Evolutionary conservation across 106 monocot species (phyloP), one percentile per base, ranked within the genome.

Genomic region (Narthecium ossifragum): DNA sequence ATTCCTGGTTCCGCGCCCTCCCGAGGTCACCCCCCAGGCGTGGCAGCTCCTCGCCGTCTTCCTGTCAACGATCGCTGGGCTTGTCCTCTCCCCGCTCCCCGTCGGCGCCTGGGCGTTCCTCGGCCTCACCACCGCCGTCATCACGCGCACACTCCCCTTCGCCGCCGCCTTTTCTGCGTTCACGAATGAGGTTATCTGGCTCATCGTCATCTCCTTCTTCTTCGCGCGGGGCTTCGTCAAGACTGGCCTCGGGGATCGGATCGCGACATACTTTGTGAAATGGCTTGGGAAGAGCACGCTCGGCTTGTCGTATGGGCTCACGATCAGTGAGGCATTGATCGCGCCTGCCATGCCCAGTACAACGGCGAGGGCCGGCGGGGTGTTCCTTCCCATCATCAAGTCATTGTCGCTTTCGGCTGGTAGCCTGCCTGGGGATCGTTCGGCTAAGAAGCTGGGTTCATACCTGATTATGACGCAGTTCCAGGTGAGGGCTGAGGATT

Each of bases 321-420:
- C 83, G 4, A 29, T 86, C 21, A 90, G 94, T 26, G 89, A 94
- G 70, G 83, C 80, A 7, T 37, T 85, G 22, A 83, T 94, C 43
- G 83, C 94, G 1, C 94, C 94, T 0, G 94, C 94, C 26, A 94
- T 94, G 94, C 94, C 94, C 26, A 94, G 94, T 32, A 94, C 89
- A 3, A 94, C 86, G 0, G 89, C 89, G 0, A 83, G 94, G 61
- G 94, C 85, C 3, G 94, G 85, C 6, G 94, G 94, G 4, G 94
- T 94, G 36, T 94, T 94, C 57, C 48, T 94, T 29, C 89, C 89
- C 3, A 86, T 94, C 31, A 89, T 94, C 53, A 89, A 90, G 73
- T 89, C 85, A 11, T 57, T 94, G 39, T 82, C 94, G 1, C 55
- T 96, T 26, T 75, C 80, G 12, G 69, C 83, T 0, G 94, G 86